Conservation (phyloP, 805 yeast genomes). For the Lipomyces yamanashiensis region DNA sequence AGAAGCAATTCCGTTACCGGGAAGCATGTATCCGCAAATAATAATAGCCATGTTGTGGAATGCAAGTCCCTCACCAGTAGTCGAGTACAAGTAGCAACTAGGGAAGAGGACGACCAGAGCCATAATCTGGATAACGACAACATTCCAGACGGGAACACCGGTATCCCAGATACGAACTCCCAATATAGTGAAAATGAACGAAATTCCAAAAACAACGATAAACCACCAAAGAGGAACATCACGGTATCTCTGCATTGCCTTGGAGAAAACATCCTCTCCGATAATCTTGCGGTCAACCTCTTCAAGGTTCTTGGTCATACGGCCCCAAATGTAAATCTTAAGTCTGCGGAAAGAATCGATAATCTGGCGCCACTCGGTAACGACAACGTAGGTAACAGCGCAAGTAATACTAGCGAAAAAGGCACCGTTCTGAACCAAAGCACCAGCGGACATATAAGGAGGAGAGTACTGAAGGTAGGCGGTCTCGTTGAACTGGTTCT, state of each 20-base stretch:
- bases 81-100: conserved; percentile 62
- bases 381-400: conserved; percentile 53
- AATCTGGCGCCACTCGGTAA: conserved; percentile 47
- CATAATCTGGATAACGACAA: conserved; percentile 55
- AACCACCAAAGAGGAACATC: conserved; percentile 58
- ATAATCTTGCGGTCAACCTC: conserved; percentile 46
- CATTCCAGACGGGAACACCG: conserved; percentile 66
- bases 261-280: conserved; percentile 46
- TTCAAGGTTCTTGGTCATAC: background rate
- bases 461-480: conserved; percentile 66
- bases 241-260: conserved; percentile 58
- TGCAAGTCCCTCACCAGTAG: conserved; percentile 64
- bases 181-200: conserved; percentile 43
- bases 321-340: conserved; percentile 50
- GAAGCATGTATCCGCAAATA: conserved; percentile 65
- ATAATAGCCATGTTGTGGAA: conserved; percentile 66
- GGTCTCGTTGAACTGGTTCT: conserved; percentile 50
- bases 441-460: conserved; percentile 57
- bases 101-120: conserved; percentile 57
- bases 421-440: conserved; percentile 48
- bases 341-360: conserved; percentile 29
- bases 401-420: conserved; percentile 57
- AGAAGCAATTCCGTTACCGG: conserved; percentile 65
- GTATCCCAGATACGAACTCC: conserved; percentile 49
- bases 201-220: conserved; percentile 48